Conservation (phyloP, 345 rosid genomes). For the Lepidium aucheri region DNA sequence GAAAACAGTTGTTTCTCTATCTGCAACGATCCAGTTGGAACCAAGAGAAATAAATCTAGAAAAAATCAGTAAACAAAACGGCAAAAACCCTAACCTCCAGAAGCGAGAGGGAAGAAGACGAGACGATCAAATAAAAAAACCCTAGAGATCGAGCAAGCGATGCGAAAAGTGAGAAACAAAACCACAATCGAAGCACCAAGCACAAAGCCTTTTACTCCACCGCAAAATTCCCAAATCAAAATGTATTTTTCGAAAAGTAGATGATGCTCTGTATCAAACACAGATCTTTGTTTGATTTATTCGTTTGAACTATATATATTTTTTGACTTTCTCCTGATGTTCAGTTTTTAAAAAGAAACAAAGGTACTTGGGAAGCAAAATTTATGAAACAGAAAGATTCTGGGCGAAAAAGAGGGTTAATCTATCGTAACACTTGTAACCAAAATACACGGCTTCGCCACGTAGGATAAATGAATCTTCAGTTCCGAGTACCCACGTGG, state of each 20-base stretch:
- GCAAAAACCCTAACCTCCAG: conserved; percentile 14
- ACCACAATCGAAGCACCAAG: conserved; percentile 9
- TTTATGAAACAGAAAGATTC: conserved; percentile 18
- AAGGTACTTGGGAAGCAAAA: neutral
- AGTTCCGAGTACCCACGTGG: conserved; percentile 1
- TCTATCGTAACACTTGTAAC: neutral
- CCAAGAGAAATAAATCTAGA: neutral
- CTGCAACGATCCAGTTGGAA: neutral
- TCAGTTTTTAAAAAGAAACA: neutral
- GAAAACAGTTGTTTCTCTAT: neutral
- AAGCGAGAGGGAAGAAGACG: neutral
- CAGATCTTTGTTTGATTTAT: conserved; percentile 11
- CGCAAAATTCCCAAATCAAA: conserved; percentile 16
- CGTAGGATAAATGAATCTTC: conserved; percentile 14
- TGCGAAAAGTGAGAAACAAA: too few relatives aligned
- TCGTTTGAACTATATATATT: neutral
- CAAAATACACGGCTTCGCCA: conserved; percentile 15
- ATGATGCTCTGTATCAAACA: neutral
- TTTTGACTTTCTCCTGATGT: neutral
- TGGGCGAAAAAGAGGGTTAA: conserved; percentile 15
- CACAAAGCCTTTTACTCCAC: conserved; percentile 14
- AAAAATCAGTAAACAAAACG: neutral
- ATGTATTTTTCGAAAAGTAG: conserved; percentile 12
- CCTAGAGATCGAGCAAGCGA: conserved; percentile 5
- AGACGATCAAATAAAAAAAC: neutral